A percentile compares a stretch with the other conserved stretches of the same genome.
Conservation (phyloP, 2,329 filamentous ascomycete genomes). For the Talaromyces sp. region DNA sequence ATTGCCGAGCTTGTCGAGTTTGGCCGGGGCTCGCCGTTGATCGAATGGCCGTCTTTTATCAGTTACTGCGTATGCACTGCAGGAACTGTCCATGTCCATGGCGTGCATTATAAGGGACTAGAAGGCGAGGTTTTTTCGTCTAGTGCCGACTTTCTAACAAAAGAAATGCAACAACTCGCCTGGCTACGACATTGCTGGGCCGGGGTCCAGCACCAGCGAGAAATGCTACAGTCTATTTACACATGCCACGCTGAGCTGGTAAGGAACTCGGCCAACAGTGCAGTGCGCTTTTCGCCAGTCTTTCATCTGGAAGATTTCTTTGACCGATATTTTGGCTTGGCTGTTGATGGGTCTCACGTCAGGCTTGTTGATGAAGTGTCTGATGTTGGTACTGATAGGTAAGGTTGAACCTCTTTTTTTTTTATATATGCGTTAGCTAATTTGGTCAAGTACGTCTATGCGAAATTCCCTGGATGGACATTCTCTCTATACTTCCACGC, state of each 20-base stretch:
- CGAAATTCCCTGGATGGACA: constrained; percentile 6
- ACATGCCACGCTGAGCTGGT: constrained; percentile 76
- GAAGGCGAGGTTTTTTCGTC: constrained; percentile 59
- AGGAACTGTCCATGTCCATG: constrained; percentile 82
- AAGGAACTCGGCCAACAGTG: constrained; percentile 61
- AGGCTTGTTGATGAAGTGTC: constrained; percentile 62
- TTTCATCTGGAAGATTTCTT: constrained; percentile 88
- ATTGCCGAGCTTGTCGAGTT: constrained; percentile 78
- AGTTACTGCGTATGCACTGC: constrained; percentile 83
- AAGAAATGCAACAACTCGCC: constrained; percentile 73
- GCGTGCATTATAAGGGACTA: constrained; percentile 67
- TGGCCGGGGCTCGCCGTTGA: constrained; percentile 64
- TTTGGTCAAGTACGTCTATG: constrained; percentile 8
- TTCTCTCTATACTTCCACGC: constrained; percentile 9
- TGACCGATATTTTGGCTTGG: constrained; percentile 67
- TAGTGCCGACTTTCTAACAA: constrained; percentile 64
- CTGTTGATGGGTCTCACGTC: constrained; percentile 70
- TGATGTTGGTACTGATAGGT: constrained; percentile 53
- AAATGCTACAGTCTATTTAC: constrained; percentile 72
- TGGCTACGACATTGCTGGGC: constrained; percentile 73
- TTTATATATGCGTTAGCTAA: neutral
- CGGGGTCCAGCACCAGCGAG: constrained; percentile 71
- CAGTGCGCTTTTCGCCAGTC: constrained; percentile 68
- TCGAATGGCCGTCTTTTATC: constrained; percentile 82
- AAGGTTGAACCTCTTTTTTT: constrained; percentile 17